Percentiles rank a stretch among this genome's conserved stretches.
Conservation (phyloP, 306 rosid genomes). For the Vigna radiata region DNA sequence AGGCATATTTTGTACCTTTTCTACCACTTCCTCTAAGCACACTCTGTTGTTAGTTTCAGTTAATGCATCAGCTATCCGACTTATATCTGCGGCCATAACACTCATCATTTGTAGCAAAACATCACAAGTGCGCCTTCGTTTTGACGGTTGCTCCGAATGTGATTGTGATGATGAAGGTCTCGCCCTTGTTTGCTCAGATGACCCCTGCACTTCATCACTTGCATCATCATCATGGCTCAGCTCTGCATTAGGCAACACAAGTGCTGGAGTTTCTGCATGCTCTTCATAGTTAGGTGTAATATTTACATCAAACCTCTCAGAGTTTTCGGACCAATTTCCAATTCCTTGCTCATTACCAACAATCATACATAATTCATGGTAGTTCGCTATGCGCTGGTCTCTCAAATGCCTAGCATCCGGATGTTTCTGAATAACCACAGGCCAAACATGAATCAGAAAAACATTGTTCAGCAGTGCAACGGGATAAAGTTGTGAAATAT, state of each 20-base stretch:
- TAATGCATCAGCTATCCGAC: constrained; percentile 64
- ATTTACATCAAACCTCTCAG: constrained; percentile 47
- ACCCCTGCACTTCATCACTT: constrained; percentile 56
- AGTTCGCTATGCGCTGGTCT: constrained; percentile 52
- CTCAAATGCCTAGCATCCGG: constrained; percentile 54
- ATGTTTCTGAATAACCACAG: constrained; percentile 52
- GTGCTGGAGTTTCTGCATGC: constrained; percentile 53
- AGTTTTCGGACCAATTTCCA: constrained; percentile 51
- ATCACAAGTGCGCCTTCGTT: constrained; percentile 50
- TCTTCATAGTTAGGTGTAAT: constrained; percentile 42
- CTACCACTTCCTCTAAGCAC: constrained; percentile 61
- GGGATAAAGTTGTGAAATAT: background rate
- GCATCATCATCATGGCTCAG: constrained; percentile 43
- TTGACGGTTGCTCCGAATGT: constrained; percentile 53
- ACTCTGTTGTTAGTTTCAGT: constrained; percentile 44
- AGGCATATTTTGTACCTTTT: constrained; percentile 55
- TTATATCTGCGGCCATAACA: constrained; percentile 61
- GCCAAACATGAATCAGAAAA: constrained; percentile 26
- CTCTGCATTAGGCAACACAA: constrained; percentile 37
- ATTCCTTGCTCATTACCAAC: constrained; percentile 54
- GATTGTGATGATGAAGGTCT: constrained; percentile 57
- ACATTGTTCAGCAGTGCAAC: constrained; percentile 10
- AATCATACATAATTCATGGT: constrained; percentile 52
- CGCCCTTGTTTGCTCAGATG: constrained; percentile 59
- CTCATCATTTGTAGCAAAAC: constrained; percentile 58